phyloP scores from a whole-genome alignment of 1,284 basidiomycete genomes.

The Amylostereum chailletii region DNA sequence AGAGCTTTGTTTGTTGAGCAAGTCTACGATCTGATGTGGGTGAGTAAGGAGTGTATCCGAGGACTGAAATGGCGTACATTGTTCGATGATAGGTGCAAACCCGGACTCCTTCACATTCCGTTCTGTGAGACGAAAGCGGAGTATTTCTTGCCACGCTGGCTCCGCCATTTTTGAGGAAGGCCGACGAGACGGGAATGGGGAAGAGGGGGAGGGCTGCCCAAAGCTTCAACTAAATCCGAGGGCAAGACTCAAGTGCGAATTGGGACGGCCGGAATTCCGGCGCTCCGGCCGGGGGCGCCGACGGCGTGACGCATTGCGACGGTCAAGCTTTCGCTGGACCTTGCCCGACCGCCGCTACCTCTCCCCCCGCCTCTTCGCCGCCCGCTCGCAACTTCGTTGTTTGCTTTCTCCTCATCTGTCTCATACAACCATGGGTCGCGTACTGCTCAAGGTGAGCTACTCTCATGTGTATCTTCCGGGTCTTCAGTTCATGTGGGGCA shows the following conservation, averaged over 20 bases:
- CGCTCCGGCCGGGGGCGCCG: not conserved
- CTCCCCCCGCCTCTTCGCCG: slow-evolving; percentile 6
- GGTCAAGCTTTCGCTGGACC: too few relatives aligned
- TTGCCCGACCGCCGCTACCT: slow-evolving; percentile 6
- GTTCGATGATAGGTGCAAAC: slow-evolving; percentile 80
- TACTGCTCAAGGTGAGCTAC: slow-evolving; percentile 82
- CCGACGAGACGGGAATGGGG: slow-evolving; percentile 3
- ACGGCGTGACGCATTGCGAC: too few relatives aligned
- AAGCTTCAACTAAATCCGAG: too few relatives aligned
- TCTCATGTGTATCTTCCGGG: not conserved
- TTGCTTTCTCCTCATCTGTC: slow-evolving; percentile 6
- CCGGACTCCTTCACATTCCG: slow-evolving; percentile 67
- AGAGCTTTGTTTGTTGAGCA: slow-evolving; percentile 79
- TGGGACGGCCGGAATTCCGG: not conserved
- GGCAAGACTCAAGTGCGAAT: slow-evolving; percentile 5
- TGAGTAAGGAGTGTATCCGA: slow-evolving; percentile 7
- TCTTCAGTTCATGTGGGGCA: slow-evolving; percentile 10
- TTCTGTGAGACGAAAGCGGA: slow-evolving; percentile 70
- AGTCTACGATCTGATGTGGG: slow-evolving; percentile 69
- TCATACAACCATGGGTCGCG: slow-evolving; percentile 60
- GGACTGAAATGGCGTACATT: slow-evolving; percentile 54
- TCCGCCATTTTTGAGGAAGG: slow-evolving; percentile 49
- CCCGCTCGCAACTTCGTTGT: not conserved
- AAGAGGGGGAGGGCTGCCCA: slow-evolving; percentile 3
- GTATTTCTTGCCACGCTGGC: slow-evolving; percentile 72